Evolutionary conservation across 345 rosid genomes (phyloP), one percentile per base, ranked within the genome.

Genomic region (Citrus glauca): DNA sequence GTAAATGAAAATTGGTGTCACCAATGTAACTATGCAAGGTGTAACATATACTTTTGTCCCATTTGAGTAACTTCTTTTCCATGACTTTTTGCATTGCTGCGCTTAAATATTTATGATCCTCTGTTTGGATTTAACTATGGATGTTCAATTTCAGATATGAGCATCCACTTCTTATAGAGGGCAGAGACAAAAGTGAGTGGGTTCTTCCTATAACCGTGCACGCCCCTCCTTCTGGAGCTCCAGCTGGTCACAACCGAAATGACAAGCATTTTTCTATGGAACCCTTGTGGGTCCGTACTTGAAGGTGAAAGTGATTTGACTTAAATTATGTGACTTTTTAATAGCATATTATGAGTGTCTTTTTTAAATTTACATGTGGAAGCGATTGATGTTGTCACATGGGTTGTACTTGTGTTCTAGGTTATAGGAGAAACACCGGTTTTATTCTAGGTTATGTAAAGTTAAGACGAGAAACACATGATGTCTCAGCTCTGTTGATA

Each of bases 161-260:
- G 64, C 98, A 96, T 85, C 98, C 98, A 37, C 92, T 96, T 80
- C 82, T 94, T 63, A 75, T 94, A 42, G 94, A 89, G 59, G 94
- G 91, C 56, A 82, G 95, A 77, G 99, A 96, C 76, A 96, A 84
- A 81, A 85, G 91, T 27, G 98, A 92, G 84, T 96, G 99, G 99
- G 81, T 92, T 84, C 97, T 96, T 76, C 99, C 99, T 6, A 91
- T 96, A 40, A 92, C 89, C 0, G 98, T 94, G 80, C 97, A 90
- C 71, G 99, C 97, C 69, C 95, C 94, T 68, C 94, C 98, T 13
- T 88, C 93, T 2, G 88, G 91, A 71, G 74, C 92, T 33, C 16
- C 85, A 9, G 85, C 87, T 72, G 75, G 88, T 72, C 89, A 83
- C 27, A n/a, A 87, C 73, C 83, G 88, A 81, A 89, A 86, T 6